Base-by-base conservation (phyloP, 1,284 basidiomycete species). In the Microbotryum scabiosae region DNA sequence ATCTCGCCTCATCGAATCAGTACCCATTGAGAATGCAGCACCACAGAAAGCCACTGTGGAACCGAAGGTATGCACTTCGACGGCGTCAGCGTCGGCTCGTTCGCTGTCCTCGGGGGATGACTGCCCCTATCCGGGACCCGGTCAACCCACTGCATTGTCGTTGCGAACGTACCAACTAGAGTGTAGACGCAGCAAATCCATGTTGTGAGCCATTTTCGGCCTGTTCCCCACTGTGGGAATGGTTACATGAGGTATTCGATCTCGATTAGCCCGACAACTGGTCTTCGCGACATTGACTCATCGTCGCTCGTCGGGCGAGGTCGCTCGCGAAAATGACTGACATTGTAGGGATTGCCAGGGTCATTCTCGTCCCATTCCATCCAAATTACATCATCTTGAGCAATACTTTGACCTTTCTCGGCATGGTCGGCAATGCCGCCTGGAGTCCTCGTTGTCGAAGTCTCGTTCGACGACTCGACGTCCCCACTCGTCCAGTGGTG, bases 321-420 rank as follows among this genome's bases (percentile, higher is more conserved):
- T 43, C 4, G 4, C 41, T 28, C 4, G 41, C 48, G 8, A 1
- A 7, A 2, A 3, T 21, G 16, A 55, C 63, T 51, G 54, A 64
- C 63, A 48, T 66, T 65, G 59, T 62, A 68, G 0, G 67, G 67
- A 32, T 68, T 68, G n/a, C 50, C 60, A 2, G 60, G 57, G 43
- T 68, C 66, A 6, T 50, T 32, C 10, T 46, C 52, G 25, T 63
- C 62, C 62, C 62, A 68, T n/a, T 66, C 67, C 18, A 62, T 47
- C 67, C 67, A 68, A 20, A 68, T 57, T 12, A 57, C 54, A 30
- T 60, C 30, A 28, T 44, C 43, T 3, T 51, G 36, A 18, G 36
- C 36, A 5, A 41, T 41, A 18, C 16, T 41, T 10, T 41, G 14
- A 12, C 36, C 36, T 41, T 41, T 41, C 36, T 41, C 36, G 36